Evolutionary conservation across 192 early-diverging fungal genomes (phyloP).

Genomic region (Dissophora ornata): DNA sequence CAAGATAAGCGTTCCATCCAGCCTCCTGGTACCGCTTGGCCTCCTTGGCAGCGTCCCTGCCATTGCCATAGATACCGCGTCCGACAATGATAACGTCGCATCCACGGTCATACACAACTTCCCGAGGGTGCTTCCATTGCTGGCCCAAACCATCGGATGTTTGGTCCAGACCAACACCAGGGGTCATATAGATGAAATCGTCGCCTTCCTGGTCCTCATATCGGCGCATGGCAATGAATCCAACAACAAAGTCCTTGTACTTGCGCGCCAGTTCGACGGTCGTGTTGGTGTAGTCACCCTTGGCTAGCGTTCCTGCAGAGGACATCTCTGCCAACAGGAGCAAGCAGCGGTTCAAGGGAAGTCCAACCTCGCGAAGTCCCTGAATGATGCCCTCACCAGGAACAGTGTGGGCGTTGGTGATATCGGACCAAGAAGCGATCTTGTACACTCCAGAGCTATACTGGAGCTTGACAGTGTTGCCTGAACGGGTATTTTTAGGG

Average conservation of each 20-base stretch:
- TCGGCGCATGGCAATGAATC: constrained; percentile 82
- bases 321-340: constrained; percentile 98
- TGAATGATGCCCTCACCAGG: constrained; percentile 97
- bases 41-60: constrained; percentile 74
- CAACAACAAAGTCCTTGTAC: constrained; percentile 92
- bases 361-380: constrained; percentile 90
- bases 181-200: constrained; percentile 96
- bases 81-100: constrained; percentile 99
- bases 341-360: constrained; percentile 80
- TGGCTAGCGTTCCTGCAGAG: constrained; percentile 86
- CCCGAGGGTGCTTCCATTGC: constrained; percentile 92
- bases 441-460: constrained; percentile 91
- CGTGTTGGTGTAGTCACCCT: constrained; percentile 84
- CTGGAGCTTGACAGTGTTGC: constrained; percentile 97
- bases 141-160: constrained; percentile 92
- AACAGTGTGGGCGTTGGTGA: constrained; percentile 95
- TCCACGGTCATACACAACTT: constrained; percentile 84
- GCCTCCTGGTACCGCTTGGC: constrained; percentile 89
- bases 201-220: constrained; percentile 66
- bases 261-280: constrained; percentile 87
- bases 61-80: constrained; percentile 93
- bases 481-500: constrained; percentile 46
- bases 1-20: constrained; percentile 96
- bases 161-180: constrained; percentile 90
- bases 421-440: constrained; percentile 95